phyloP scores from a whole-genome alignment of 2,329 filamentous ascomycete genomes.

The Xylariales sp. region DNA sequence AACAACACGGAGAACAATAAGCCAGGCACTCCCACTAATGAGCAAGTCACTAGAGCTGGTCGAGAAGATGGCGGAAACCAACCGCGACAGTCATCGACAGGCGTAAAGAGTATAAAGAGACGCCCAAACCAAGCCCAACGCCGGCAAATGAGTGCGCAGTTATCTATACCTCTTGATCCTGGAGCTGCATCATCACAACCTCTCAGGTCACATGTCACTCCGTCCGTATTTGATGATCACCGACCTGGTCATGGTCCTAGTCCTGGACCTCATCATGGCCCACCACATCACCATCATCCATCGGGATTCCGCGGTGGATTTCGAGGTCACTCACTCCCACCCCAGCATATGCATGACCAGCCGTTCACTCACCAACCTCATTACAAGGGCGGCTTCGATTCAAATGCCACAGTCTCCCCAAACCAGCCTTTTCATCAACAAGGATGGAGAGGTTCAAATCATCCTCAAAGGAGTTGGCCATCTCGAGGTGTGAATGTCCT shows the following conservation, averaged over 20 bases:
- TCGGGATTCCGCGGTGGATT: slow-evolving; percentile 15
- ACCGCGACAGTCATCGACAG: too few species aligned
- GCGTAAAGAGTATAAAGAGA: too few species aligned
- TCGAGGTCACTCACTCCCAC: background rate
- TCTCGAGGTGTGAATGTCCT: slow-evolving; percentile 18
- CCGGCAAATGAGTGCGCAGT: slow-evolving; percentile 56
- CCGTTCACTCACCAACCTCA: background rate
- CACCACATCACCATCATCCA: slow-evolving; percentile 20
- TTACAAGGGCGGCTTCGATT: slow-evolving; percentile 13
- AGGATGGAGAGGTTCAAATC: slow-evolving; percentile 20
- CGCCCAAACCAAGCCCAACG: slow-evolving; percentile 60
- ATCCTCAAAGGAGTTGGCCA: slow-evolving; percentile 9
- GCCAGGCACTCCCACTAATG: slow-evolving; percentile 16
- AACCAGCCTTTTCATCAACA: slow-evolving; percentile 11
- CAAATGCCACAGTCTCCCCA: slow-evolving; percentile 11
- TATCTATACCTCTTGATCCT: slow-evolving; percentile 51
- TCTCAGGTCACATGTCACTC: background rate
- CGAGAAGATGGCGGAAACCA: too few species aligned
- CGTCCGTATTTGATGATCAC: slow-evolving; percentile 8
- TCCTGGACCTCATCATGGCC: slow-evolving; percentile 18
- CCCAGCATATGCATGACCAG: slow-evolving; percentile 12
- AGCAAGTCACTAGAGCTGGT: too few species aligned
- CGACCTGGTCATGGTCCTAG: slow-evolving; percentile 17
- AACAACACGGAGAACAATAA: slow-evolving; percentile 5
- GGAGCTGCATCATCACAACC: slow-evolving; percentile 19